Conservation (phyloP, 1,139 yeast genomes). For the Zygoascus sp. region DNA sequence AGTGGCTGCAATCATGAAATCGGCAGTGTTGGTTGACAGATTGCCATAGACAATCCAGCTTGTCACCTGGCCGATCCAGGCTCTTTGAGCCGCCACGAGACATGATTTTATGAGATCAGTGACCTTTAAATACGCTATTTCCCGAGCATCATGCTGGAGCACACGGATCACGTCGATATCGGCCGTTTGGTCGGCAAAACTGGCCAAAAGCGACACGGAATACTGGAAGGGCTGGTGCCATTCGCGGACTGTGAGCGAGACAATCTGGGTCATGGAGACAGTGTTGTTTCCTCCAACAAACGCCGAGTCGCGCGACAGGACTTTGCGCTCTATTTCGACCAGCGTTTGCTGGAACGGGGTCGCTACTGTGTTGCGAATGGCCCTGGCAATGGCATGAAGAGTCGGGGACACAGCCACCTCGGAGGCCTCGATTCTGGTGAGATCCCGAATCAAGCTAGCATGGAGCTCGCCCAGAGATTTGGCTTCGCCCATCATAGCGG, state of each 20-base stretch:
- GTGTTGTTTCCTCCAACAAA: slow-evolving; percentile 27
- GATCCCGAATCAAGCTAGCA: background rate
- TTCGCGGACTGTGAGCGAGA: slow-evolving; percentile 19
- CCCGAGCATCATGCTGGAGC: slow-evolving; percentile 16
- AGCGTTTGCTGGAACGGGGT: slow-evolving; percentile 18
- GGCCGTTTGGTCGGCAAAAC: slow-evolving; percentile 12
- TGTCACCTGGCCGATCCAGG: slow-evolving; percentile 26
- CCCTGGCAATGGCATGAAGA: slow-evolving; percentile 23
- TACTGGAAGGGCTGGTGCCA: slow-evolving; percentile 26
- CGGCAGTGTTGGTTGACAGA: slow-evolving; percentile 15
- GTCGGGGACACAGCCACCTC: slow-evolving; percentile 15
- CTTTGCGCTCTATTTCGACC: slow-evolving; percentile 20
- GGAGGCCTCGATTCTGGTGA: slow-evolving; percentile 2
- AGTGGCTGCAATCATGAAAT: slow-evolving; percentile 20
- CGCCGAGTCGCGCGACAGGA: slow-evolving; percentile 22
- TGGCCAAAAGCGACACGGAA: slow-evolving; percentile 17
- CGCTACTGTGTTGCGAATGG: slow-evolving; percentile 17
- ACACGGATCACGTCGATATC: slow-evolving; percentile 17
- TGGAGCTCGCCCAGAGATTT: background rate
- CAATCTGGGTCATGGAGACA: slow-evolving; percentile 23
- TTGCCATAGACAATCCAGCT: slow-evolving; percentile 31
- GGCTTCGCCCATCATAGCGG: slow-evolving; percentile 12
- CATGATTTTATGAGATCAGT: slow-evolving; percentile 19
- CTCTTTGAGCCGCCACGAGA: slow-evolving; percentile 22
- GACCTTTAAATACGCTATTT: slow-evolving; percentile 25